A percentile compares a stretch with the other conserved stretches of the same genome.
Conservation (phyloP, 2,329 filamentous ascomycete species). For the Aurifilum marmelostoma region DNA sequence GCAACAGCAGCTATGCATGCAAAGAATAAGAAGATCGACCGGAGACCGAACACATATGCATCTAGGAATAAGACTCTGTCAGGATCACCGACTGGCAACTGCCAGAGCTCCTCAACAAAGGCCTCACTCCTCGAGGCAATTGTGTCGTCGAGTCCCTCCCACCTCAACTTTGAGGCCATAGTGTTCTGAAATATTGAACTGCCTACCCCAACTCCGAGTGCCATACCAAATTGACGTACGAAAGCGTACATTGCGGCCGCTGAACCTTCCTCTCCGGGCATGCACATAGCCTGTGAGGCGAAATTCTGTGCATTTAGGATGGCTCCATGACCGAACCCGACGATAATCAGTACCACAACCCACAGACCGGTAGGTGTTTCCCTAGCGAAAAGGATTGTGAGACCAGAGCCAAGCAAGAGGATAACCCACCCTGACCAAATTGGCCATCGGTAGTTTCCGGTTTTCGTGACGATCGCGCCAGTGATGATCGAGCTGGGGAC, state of each 20-base stretch:
- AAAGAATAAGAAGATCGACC: slow-evolving; percentile 9
- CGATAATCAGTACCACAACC: slow-evolving; percentile 23
- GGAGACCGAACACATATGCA: slow-evolving; percentile 9
- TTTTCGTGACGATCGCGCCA: slow-evolving; percentile 28
- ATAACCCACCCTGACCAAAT: slow-evolving; percentile 31
- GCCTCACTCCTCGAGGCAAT: slow-evolving; percentile 12
- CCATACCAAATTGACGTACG: slow-evolving; percentile 30
- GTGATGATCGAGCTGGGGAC: slow-evolving; percentile 29
- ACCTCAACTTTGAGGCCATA: slow-evolving; percentile 26
- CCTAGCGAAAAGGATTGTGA: slow-evolving; percentile 28
- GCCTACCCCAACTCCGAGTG: slow-evolving; percentile 30
- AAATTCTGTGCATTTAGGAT: slow-evolving; percentile 32
- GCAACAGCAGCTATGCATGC: slow-evolving; percentile 6
- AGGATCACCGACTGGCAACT: not conserved
- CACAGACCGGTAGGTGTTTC: slow-evolving; percentile 19
- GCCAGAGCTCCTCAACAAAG: not conserved
- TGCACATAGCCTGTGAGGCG: slow-evolving; percentile 31
- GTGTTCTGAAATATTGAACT: slow-evolving; percentile 31
- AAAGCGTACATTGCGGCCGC: slow-evolving; percentile 27
- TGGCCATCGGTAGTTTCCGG: slow-evolving; percentile 28
- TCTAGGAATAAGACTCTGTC: not conserved
- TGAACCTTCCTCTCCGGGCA: slow-evolving; percentile 25
- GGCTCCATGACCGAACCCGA: slow-evolving; percentile 31
- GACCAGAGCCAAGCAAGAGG: slow-evolving; percentile 12
- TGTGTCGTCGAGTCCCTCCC: not conserved